Base-by-base conservation (phyloP, 108 stramenopile genomes). In the Nitzschia sp. region DNA sequence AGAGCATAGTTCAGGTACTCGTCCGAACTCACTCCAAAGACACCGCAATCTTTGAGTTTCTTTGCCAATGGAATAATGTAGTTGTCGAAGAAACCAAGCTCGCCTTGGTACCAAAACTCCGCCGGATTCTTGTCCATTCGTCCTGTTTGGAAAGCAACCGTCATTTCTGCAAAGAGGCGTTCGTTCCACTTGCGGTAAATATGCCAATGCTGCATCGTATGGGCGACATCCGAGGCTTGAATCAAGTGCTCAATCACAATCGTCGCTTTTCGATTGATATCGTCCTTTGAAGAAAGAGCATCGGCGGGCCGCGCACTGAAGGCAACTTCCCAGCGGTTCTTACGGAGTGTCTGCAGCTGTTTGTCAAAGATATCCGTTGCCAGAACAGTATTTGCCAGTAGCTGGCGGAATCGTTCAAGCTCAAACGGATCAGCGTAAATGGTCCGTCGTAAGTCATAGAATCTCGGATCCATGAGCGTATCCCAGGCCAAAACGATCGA, bases 161-260 rank as follows among this genome's bases (percentile, higher is more conserved):
- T 15, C 5, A 32, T 36, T 51, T 65, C 64, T 4, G 28, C 15
- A 26, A 78, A 84, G 42, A 84, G 66, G 11, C 67, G 76, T 38
- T 64, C 66, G 45, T 84, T 84, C 83, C 83, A 84, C 27, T 76
- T 79, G 3, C 45, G 31, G 48, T 78, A 84, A 25, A 78, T 80
- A 19, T 72, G 76, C 76, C 76, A 84, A 65, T 79, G 75, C 53
- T 83, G 82, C 78, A 83, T 83, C 5, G 79, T 80, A 36, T 83
- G 82, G 17, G 82, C 64, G n/a, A 83, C 77, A 70, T 83, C 82
- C 2, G 82, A 66, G 27, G 79, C 82, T 65, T 78, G 77, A 36
- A 83, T 78, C 59, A 83, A 68, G 45, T 83, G 82, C 60, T 80
- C 82, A 60, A 82, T 61, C 33, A 71, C 70, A 26, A 71, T 71